Conservation (phyloP, 306 rosid genomes). For the Cajanus cajan region DNA sequence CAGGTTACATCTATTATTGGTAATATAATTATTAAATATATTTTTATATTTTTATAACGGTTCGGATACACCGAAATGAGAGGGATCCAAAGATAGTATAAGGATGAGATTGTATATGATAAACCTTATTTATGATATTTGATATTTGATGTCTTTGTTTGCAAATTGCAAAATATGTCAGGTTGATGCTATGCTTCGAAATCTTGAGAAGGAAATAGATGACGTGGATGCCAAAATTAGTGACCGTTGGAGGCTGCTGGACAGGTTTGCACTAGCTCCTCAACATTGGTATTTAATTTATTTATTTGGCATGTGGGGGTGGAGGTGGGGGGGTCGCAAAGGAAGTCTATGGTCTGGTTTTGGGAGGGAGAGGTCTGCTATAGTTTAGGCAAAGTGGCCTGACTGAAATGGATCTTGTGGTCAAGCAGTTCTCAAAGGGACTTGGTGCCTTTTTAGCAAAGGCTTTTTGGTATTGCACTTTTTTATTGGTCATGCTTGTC, state of each 20-base stretch:
- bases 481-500: neutral
- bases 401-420: neutral
- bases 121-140: too few relatives aligned
- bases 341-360: neutral
- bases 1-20: too few relatives aligned
- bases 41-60: too few relatives aligned
- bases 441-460: neutral
- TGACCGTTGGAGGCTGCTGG: slow-evolving; percentile 77
- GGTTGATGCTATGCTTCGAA: slow-evolving; percentile 96
- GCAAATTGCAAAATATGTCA: slow-evolving; percentile 44
- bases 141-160: slow-evolving; percentile 17
- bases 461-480: neutral
- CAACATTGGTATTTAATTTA: neutral
- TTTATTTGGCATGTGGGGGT: neutral
- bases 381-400: neutral
- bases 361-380: slow-evolving; percentile 1
- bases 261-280: slow-evolving; percentile 58
- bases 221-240: slow-evolving; percentile 95
- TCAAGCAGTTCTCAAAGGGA: slow-evolving; percentile 15
- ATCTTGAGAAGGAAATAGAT: slow-evolving; percentile 94
- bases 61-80: too few relatives aligned
- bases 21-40: too few relatives aligned
- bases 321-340: neutral
- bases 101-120: too few relatives aligned
- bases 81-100: too few relatives aligned